Base-by-base conservation (phyloP, 1,284 basidiomycete species). In the Cystobasidium slooffiae region DNA sequence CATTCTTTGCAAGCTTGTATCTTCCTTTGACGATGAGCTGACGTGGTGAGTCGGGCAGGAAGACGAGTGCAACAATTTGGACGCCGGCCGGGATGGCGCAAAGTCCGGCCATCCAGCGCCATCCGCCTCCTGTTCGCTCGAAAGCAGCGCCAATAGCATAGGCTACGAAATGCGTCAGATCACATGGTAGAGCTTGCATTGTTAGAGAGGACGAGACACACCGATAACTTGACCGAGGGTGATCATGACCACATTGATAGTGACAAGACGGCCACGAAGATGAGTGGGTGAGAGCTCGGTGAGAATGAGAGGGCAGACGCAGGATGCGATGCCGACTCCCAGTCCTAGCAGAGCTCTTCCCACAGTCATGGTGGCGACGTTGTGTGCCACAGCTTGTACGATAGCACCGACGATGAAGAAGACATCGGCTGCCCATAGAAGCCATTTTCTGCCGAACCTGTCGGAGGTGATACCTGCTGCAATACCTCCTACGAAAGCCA, bases 271-370 rank as follows among this genome's bases (percentile, higher is more conserved):
- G 0, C 91, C 92, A 16, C 91, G 86, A 53, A 91, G 85, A 3
- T 75, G 66, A 3, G 90, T 91, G 0, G 91, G 91, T 0, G 90
- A 88, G 31, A 93, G 86, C 81, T 93, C 92, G 79, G 91, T 90
- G 69, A 94, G 92, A 81, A 93, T 93, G 5, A 93, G 84, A 2
- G 91, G 91, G 0, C 90, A 89, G 65, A 91, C 87, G 78, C 91
- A 92, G 6, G 89, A 87, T n/a, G 83, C 8, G 52, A 78, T 61
- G 1, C 84, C 84, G 24, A 84, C 84, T 3, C 83, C 84, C 31
- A 84, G 82, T 39, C 90, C 91, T 67, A 93, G 88, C 74, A 93
- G 82, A 81, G 92, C 90, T 43, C 91, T 87, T 8, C 90, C 88
- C 6, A 87, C 88, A 67, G 92, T 88, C 90, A 93, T 91, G 64